Base-by-base conservation (phyloP, 1,284 basidiomycete species). In the Exsudoporus floridanus region DNA sequence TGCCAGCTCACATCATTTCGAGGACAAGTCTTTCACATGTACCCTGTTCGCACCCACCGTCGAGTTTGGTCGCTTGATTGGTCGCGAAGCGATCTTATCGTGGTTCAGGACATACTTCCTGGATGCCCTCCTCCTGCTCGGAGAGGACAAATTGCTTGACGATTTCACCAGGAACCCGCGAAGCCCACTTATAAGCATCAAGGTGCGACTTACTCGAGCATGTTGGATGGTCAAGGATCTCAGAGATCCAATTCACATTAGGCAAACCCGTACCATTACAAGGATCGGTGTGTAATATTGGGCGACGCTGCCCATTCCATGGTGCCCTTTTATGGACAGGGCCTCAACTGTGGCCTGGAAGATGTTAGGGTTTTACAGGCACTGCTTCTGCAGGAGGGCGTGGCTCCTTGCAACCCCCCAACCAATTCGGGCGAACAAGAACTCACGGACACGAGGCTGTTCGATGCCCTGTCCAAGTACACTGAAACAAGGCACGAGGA, bases 251-350 rank as follows among this genome's bases (percentile, higher is more conserved):
- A 64, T 57, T 56, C 49, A 55, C 30, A 55, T 56, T 66, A 94
- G 88, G 83, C 86, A 62, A 84, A 80, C 54, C 94, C 94, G 38
- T 94, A 96, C 72, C 90, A 95, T 70, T 94, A 92, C 78, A 84
- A 83, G 70, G 92, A 93, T 72, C 83, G 92, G 62, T 93, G 82
- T 47, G 79, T 98, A 35, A 80, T 99, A 49, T 75, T 99, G 45
- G 96, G 96, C 45, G 96, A 99, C 72, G 88, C 96, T 33, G 92
- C 94, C 7, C 96, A 99, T 73, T 90, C 92, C 38, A 98, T 98
- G 94, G 92, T 95, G 23, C 96, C 96, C 45, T 99, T 99, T 76
- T 99, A 96, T 71, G 96, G 94, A 21, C 96, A 99, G 77, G 96
- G 96, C 18, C 81, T 99, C 60, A 99, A 99, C 69, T 98, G 95